These are phyloP conservation scores for Cyberlindnera mrakii DNA, from an alignment of 805 yeast species.

Conservation along the genomic window DNA sequence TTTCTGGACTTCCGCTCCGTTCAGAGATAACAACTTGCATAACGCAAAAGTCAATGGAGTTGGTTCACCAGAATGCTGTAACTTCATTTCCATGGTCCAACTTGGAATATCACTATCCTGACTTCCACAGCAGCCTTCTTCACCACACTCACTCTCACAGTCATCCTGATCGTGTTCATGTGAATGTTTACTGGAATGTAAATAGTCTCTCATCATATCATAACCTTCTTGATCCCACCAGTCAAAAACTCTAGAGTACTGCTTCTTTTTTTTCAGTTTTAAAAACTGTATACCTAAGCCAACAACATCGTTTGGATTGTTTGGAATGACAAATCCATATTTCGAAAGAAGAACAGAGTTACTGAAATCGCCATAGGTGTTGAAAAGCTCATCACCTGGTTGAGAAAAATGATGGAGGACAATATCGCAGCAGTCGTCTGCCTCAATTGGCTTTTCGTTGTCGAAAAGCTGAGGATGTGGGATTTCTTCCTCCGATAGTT, in stretches of 20 bases:
- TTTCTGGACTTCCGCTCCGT: conserved; percentile 22
- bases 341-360: conserved; percentile 63
- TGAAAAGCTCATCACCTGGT: conserved; percentile 60
- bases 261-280: conserved; percentile 26
- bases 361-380: conserved; percentile 73
- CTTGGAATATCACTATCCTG: conserved; percentile 24
- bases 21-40: conserved; percentile 29
- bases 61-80: conserved; percentile 37
- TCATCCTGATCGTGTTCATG: conserved; percentile 11
- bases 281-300: conserved; percentile 49
- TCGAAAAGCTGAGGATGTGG: conserved; percentile 10
- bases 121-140: conserved; percentile 10
- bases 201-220: conserved; percentile 21
- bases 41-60: conserved; percentile 40
- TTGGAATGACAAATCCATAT: conserved; percentile 67
- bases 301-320: conserved; percentile 51
- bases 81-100: conserved; percentile 40
- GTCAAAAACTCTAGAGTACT: conserved; percentile 32
- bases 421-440: conserved; percentile 69
- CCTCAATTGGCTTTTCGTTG: conserved; percentile 30
- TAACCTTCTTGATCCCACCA: conserved; percentile 48
- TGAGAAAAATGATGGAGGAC: conserved; percentile 38
- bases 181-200: conserved; percentile 13
- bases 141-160: conserved; percentile 15
- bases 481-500: conserved; percentile 8